phyloP scores from a whole-genome alignment of 768 basidiomycete species.

The Clitopilus hobsonii region DNA sequence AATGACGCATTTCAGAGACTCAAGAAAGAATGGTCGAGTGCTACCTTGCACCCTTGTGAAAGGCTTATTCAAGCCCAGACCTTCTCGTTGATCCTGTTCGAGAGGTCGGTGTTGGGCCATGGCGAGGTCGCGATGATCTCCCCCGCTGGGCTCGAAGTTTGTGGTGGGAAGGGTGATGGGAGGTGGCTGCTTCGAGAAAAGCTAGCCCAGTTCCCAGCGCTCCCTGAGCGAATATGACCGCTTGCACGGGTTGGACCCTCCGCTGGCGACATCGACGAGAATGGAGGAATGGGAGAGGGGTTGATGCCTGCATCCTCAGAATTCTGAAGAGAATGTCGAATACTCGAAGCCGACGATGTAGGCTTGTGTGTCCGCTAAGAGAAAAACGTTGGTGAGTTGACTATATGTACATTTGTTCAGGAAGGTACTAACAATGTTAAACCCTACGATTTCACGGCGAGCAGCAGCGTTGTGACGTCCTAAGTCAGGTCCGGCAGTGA shows the following conservation, averaged over 20 bases:
- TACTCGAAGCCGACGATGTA: conserved; percentile 41
- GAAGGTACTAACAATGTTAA: conserved; percentile 50
- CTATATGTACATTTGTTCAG: conserved; percentile 1
- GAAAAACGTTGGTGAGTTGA: not conserved
- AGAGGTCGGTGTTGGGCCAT: conserved; percentile 54
- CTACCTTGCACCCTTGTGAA: not conserved
- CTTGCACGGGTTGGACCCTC: conserved; percentile 44
- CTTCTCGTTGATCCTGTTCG: conserved; percentile 55
- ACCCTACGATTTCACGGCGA: conserved; percentile 69
- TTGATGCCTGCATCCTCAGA: conserved; percentile 62
- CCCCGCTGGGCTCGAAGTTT: conserved; percentile 52
- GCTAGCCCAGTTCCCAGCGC: conserved; percentile 76
- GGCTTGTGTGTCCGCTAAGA: conserved; percentile 41
- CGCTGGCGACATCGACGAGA: conserved; percentile 36
- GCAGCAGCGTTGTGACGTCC: conserved; percentile 65
- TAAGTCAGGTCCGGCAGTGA: conserved; percentile 82
- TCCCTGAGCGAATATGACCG: conserved; percentile 74
- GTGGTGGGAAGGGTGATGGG: conserved; percentile 45
- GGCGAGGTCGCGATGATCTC: conserved; percentile 53
- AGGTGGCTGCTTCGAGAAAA: conserved; percentile 53
- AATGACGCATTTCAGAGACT: not conserved
- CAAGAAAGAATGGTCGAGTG: not conserved
- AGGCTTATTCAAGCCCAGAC: conserved; percentile 48
- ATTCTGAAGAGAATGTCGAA: conserved; percentile 75
- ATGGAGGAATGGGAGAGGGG: conserved; percentile 46